phyloP scores from a whole-genome alignment of 495 filamentous ascomycete species.

The Glutinoglossum americanum region DNA sequence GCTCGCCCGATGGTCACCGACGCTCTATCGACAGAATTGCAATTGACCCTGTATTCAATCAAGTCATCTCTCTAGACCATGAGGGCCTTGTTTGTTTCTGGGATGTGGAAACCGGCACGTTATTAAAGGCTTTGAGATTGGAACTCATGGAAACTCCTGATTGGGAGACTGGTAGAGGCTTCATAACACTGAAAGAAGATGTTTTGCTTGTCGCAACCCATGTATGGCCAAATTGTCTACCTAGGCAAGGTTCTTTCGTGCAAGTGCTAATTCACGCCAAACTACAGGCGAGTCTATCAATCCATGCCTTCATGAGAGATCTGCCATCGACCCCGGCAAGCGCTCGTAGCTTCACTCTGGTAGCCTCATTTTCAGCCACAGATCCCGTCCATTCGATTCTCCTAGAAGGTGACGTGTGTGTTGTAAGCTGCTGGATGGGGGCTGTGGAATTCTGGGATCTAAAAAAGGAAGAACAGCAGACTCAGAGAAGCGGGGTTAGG shows the following conservation, averaged over 20 bases:
- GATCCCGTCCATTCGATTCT: neutral
- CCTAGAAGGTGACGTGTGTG: neutral
- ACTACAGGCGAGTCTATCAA: neutral
- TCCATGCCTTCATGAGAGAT: neutral
- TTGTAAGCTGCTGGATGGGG: neutral
- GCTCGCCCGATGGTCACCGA: neutral
- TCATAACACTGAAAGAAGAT: neutral
- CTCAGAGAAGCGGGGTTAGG: neutral
- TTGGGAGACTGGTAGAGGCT: neutral
- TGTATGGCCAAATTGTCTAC: neutral
- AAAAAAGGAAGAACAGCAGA: neutral
- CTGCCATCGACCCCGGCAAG: neutral
- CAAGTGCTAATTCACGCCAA: neutral
- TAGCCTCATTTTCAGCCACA: neutral
- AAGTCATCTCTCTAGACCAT: neutral
- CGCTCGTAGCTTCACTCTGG: neutral
- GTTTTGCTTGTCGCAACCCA: neutral
- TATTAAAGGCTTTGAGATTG: neutral
- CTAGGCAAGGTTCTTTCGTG: neutral
- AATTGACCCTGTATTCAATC: neutral
- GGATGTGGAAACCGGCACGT: neutral
- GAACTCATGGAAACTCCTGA: neutral
- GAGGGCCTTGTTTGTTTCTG: neutral
- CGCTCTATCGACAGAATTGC: neutral
- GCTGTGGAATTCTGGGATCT: neutral